Evolutionary conservation across 140 eudicot species (phyloP).

Genomic region (Oenanthe javanica): DNA sequence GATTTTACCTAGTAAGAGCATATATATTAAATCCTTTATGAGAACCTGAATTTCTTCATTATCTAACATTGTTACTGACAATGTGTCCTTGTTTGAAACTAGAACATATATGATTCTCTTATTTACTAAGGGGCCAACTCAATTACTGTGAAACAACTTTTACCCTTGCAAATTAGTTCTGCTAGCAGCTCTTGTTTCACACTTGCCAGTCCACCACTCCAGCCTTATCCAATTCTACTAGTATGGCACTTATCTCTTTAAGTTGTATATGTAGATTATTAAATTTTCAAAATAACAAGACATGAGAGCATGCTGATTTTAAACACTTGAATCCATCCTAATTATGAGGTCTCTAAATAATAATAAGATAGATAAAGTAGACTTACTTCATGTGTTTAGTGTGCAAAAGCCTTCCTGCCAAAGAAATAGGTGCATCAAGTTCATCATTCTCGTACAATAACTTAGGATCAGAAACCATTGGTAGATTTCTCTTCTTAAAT

Average conservation of each 20-base stretch:
- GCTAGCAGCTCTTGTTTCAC: background rate
- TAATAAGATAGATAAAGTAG: background rate
- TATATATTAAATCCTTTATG: background rate
- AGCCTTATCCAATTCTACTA: background rate
- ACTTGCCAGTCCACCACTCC: background rate
- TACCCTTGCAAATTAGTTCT: background rate
- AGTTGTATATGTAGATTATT: no score
- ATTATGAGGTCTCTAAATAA: no score
- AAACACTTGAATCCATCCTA: no score
- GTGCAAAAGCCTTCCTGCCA: slow-evolving; percentile 73
- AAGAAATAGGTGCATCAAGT: slow-evolving; percentile 74
- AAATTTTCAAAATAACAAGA: no score
- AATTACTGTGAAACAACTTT: background rate
- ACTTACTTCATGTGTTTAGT: slow-evolving; percentile 62
- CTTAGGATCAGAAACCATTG: slow-evolving; percentile 48
- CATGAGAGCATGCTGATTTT: no score
- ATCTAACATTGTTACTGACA: no score
- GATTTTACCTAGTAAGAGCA: background rate
- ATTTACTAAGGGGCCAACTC: background rate
- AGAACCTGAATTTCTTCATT: background rate
- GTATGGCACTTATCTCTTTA: background rate
- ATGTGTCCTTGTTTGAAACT: no score
- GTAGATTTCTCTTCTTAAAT: slow-evolving; percentile 60
- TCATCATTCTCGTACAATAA: slow-evolving; percentile 66
- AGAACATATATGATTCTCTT: background rate